Conservation (phyloP, 2,329 filamentous ascomycete genomes). For the Penicillium freii region DNA sequence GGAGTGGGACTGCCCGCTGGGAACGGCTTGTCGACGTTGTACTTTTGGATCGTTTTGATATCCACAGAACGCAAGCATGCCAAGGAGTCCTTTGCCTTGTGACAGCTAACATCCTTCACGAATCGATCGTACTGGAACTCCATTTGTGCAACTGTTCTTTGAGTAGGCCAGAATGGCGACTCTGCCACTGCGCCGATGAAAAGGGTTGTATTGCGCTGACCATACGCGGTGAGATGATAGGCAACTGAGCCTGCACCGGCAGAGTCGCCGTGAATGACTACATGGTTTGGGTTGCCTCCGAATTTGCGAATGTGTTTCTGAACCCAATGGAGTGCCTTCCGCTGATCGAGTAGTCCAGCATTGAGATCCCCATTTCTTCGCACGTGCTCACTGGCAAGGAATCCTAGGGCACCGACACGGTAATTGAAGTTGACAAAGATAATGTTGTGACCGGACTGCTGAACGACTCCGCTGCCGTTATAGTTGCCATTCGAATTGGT, state of each 20-base stretch:
- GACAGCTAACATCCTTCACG: constrained; percentile 45
- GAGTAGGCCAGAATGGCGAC: constrained; percentile 49
- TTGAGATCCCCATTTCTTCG: constrained; percentile 59
- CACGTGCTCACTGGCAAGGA: constrained; percentile 59
- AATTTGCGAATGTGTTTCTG: constrained; percentile 57
- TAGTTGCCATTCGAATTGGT: constrained; percentile 51
- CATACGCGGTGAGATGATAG: constrained; percentile 53
- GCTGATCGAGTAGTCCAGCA: constrained; percentile 63
- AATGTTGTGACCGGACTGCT: constrained; percentile 56
- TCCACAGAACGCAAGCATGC: constrained; percentile 47
- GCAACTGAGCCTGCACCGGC: constrained; percentile 60
- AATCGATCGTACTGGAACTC: constrained; percentile 52
- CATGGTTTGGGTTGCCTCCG: constrained; percentile 58
- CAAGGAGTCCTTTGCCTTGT: constrained; percentile 37
- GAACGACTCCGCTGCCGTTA: constrained; percentile 58
- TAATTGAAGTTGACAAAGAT: constrained; percentile 72
- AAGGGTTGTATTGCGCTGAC: constrained; percentile 47
- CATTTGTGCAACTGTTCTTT: constrained; percentile 46
- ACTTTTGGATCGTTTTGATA: constrained; percentile 41
- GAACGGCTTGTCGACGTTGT: constrained; percentile 44
- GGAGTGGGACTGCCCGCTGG: constrained; percentile 36
- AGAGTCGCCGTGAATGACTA: constrained; percentile 62
- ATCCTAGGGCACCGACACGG: constrained; percentile 62
- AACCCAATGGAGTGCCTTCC: constrained; percentile 61
- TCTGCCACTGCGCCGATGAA: constrained; percentile 52